phyloP scores from a whole-genome alignment of 495 filamentous ascomycete species.

The Xylaria longipes region DNA sequence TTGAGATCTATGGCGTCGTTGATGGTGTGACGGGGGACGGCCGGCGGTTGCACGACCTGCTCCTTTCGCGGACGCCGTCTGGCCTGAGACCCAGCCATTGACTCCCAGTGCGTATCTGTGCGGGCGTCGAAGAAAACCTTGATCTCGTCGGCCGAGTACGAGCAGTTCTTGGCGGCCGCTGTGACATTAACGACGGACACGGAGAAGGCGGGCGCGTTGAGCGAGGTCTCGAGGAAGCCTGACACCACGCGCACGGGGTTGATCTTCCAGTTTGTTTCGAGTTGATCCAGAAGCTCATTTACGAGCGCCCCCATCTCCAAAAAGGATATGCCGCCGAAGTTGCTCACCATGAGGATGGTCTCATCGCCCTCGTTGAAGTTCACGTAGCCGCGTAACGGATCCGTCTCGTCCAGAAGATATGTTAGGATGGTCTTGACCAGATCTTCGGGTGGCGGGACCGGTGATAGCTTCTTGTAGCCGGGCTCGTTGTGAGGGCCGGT shows the following conservation, averaged over 20 bases:
- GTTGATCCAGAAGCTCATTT: slow-evolving; percentile 57
- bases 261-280: slow-evolving; percentile 52
- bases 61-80: slow-evolving; percentile 45
- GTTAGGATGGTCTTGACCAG: slow-evolving; percentile 60
- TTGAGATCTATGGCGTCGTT: slow-evolving; percentile 48
- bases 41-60: slow-evolving; percentile 50
- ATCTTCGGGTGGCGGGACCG: slow-evolving; percentile 59
- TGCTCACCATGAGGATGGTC: slow-evolving; percentile 64
- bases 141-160: slow-evolving; percentile 55
- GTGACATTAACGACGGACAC: slow-evolving; percentile 65
- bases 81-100: slow-evolving; percentile 47
- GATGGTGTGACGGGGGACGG: slow-evolving; percentile 38
- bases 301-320: slow-evolving; percentile 65
- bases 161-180: slow-evolving; percentile 49
- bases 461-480: slow-evolving; percentile 60
- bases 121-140: slow-evolving; percentile 59
- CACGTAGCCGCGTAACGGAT: slow-evolving; percentile 64
- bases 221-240: slow-evolving; percentile 64
- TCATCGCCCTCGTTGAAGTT: slow-evolving; percentile 61
- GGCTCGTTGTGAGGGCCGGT: slow-evolving; percentile 71
- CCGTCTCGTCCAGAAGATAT: slow-evolving; percentile 61
- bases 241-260: slow-evolving; percentile 57
- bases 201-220: slow-evolving; percentile 68
- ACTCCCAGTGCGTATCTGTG: slow-evolving; percentile 62
- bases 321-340: slow-evolving; percentile 67